Evolutionary conservation across 2,329 filamentous ascomycete species (phyloP), one percentile per base, ranked within the genome.

Genomic region (Periglandula ipomoeae): DNA sequence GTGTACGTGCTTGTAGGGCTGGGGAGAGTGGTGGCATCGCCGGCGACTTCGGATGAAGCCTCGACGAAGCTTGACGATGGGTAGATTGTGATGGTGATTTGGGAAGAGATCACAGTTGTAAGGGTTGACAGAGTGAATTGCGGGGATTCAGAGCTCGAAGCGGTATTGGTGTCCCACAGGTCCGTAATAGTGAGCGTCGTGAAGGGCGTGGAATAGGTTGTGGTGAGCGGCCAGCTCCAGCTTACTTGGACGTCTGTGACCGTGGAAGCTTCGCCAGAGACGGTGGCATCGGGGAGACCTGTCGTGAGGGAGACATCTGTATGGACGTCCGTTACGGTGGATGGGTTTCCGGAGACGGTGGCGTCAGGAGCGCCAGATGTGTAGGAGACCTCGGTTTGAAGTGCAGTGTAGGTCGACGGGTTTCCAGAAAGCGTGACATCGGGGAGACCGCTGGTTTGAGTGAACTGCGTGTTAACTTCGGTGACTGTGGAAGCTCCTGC

Each of bases 261-360:
- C 5, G 65, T 68, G 1, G 53, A 57, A 2, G 64, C 59, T 32
- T 57, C 56, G 4, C 58, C 64, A 13, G 64, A 56, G 27, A 68
- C 54, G 20, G 60, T 64, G 35, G 57, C 64, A 49, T 66, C 64
- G 5, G 64, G 60, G 9, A 61, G 56, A 2, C 60, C 59, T 15
- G 54, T 54, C 6, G 64, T 65, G 38, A 58, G 35, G 22, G 55
- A 62, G 43, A 57, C 45, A 46, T 59, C 57, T 9, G 59, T 62
- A 24, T 59, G 48, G n/a, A 61, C 41, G 32, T 62, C 54, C 15
- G 64, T 67, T 35, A 62, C 50, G 5, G 63, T 67, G 3, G 52
- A 49, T 3, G 63, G 58, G 9, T 50, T 58, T 4, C 58, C 63
- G 7, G 59, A 55, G 44, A 64, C 54, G 13, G 61, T 65, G 38